These are phyloP conservation scores for Pseudogymnoascus verrucosus DNA, from an alignment of 2,329 filamentous ascomycete genomes.

Conservation along the genomic window DNA sequence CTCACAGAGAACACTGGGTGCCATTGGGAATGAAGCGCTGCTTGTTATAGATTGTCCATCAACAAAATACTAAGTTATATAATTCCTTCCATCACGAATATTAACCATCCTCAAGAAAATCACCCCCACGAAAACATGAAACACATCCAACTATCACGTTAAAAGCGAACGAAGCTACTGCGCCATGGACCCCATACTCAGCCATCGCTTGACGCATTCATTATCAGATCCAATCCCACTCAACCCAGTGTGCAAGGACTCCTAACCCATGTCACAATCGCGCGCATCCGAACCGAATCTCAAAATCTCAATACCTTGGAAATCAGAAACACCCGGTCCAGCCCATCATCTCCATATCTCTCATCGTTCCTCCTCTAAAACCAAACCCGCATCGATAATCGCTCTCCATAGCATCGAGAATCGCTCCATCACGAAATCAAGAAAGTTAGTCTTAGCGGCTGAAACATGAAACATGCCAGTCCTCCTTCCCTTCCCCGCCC, in stretches of 20 bases:
- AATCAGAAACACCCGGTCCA: neutral
- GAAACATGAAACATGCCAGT: conserved; percentile 1
- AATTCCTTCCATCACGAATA: neutral
- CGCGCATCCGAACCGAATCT: neutral
- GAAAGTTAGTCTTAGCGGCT: neutral
- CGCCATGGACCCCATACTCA: neutral
- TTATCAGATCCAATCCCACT: neutral
- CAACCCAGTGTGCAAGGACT: neutral
- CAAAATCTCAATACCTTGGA: neutral
- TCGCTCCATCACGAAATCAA: neutral
- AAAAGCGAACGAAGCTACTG: neutral
- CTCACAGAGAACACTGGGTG: neutral
- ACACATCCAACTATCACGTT: neutral
- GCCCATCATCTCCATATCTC: neutral
- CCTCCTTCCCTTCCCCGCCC: neutral
- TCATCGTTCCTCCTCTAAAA: neutral
- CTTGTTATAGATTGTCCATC: neutral
- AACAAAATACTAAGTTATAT: neutral
- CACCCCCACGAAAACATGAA: neutral
- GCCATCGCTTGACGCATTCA: neutral
- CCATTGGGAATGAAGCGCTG: neutral
- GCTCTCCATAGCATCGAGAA: no score
- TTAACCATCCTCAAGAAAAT: neutral
- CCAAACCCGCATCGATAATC: no score
- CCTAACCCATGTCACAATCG: neutral